A percentile compares a stretch with the other conserved stretches of the same genome.
phyloP scores from a whole-genome alignment of 495 filamentous ascomycete species.

The Stereocaulon alpinum region DNA sequence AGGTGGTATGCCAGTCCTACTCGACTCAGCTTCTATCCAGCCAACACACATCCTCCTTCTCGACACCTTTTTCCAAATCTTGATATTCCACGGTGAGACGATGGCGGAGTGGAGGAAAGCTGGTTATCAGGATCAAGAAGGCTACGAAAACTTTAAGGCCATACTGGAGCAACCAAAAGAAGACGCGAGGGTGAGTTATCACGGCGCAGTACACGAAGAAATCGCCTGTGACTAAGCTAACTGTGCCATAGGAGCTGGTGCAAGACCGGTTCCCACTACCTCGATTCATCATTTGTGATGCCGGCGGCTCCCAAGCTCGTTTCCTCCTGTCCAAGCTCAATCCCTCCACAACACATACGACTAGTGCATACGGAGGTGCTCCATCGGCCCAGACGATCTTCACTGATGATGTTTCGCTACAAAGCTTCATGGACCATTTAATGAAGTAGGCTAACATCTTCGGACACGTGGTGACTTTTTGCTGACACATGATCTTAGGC shows the following conservation, averaged over 20 bases:
- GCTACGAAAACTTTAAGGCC: constrained; percentile 89
- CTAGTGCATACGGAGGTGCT: constrained; percentile 79
- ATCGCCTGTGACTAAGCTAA: constrained; percentile 12
- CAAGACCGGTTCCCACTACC: constrained; percentile 95
- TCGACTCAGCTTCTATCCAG: constrained; percentile 95
- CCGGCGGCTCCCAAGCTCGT: constrained; percentile 93
- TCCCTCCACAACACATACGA: constrained; percentile 95
- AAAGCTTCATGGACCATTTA: constrained; percentile 98
- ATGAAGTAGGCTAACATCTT: constrained; percentile 73
- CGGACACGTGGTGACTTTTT: background rate
- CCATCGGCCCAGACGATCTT: constrained; percentile 97
- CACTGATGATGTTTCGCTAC: constrained; percentile 95
- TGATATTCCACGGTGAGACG: constrained; percentile 98
- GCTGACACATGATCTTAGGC: constrained; percentile 37
- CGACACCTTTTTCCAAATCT: constrained; percentile 98
- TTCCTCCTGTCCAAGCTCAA: constrained; percentile 98
- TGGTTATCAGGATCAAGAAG: constrained; percentile 96
- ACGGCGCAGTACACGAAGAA: background rate
- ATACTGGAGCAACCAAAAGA: constrained; percentile 94
- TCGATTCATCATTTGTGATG: constrained; percentile 97
- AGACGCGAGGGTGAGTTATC: constrained; percentile 70
- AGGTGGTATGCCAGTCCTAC: constrained; percentile 75
- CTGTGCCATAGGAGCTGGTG: constrained; percentile 70
- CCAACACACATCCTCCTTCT: constrained; percentile 88
- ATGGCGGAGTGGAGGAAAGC: constrained; percentile 98